Base-by-base conservation (phyloP, 2,329 filamentous ascomycete species). In the Mollisia scopiformis region DNA sequence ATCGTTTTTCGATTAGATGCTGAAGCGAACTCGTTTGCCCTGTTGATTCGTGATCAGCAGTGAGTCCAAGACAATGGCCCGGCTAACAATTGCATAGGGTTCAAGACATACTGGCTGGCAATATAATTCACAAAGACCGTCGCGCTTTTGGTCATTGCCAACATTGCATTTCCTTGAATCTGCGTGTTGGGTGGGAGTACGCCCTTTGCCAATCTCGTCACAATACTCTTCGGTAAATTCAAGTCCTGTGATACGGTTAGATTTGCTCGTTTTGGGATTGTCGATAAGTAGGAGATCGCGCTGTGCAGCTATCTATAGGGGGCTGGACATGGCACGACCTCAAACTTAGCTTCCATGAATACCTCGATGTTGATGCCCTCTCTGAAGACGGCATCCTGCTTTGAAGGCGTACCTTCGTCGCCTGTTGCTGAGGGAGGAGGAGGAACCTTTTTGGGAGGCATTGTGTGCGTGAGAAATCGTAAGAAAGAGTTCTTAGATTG, bases 121-220 rank as follows among this genome's bases (percentile, higher is more conserved):
- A 95, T 79, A 74, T 93, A 91, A 76, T 86, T 94, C 68, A 95
- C 89, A 71, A 95, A 95, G 0, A 95, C 88, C 1, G 90, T 93
- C 7, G 91, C 89, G 75, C 89, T 90, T 77, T 93, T 93, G 67
- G 86, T 89, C 78, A 95, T 83, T 10, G 91, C 91, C 55, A 92
- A 77, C 57, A 93, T 84, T 43, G 91, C 91, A 77, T 93, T 92
- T 71, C 88, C 91, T 74, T 94, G 90, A 52, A 94, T 91, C 75
- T 92, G 89, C 5, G 91, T 93, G 73, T 93, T 93, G 6, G 90
- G 82, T 0, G 91, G 91, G 5, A 95, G 79, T 6, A 92, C 90
- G 41, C 90, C 89, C 77, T 94, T 94, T 41, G 90, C 89, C 33
- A 95, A 82, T 57, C 91, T 83, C 56, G 89, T 90, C 66, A 94